Evolutionary conservation across 2,329 filamentous ascomycete species (phyloP), one percentile per base, ranked within the genome.

Genomic region (Epichloe coenophiala): DNA sequence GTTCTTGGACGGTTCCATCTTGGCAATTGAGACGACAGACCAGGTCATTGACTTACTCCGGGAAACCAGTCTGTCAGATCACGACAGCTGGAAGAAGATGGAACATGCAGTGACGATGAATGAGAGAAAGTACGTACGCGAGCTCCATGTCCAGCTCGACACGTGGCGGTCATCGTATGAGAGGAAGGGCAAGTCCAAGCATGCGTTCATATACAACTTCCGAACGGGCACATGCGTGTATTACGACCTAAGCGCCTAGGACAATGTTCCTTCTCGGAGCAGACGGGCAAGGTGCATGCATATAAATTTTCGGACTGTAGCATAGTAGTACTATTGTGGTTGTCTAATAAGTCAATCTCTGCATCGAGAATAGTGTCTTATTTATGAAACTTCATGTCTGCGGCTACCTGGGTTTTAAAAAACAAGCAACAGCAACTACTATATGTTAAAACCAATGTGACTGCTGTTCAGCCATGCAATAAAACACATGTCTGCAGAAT

Each of bases 171-270:
- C 57, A 68, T 76, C 63, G 72, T 82, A 72, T 68, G 75, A 71
- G 70, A 68, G 57, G 53, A 71, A 72, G 55, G 64, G 73, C 4
- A 77, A 74, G 8, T 75, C 77, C 23, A 76, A 78, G 45, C 86
- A 90, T 63, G 86, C 87, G 11, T 95, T 95, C 67, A 78, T 96
- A 48, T 95, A 95, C 68, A 95, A 95, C 60, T 95, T 94, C 59
- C 75, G 89, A 53, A 94, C 88, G 9, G 86, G 85, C 0, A 83
- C 77, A 52, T 90, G 87, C 63, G 76, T 95, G 47, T 88, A 91
- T 63, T 95, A 95, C 65, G 89, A 95, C 67, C 68, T 96, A 42
- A 71, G 70, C 33, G 67, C 63, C n/a, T 74, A 59, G 55, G 40
- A n/a, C 39, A 4, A 31, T 31, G 31, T 31, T 31, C 3, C 31